phyloP scores from a whole-genome alignment of 805 yeast species.

The Candida multigemmis region DNA sequence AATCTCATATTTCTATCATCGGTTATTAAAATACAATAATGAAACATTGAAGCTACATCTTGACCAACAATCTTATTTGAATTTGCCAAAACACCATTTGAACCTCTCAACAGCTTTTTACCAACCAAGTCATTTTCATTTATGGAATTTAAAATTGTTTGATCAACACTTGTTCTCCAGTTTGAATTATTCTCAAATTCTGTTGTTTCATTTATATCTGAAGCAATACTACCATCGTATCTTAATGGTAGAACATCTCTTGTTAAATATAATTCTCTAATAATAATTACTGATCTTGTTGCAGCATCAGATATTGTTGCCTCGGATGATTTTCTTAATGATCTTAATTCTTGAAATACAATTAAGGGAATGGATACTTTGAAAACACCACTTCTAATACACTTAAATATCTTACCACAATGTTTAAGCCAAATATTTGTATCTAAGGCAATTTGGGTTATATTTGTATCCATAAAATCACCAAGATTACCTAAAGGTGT shows the following conservation, averaged over 20 bases:
- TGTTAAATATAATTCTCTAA: conserved; percentile 55
- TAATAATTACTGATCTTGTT: conserved; percentile 67
- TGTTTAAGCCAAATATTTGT: conserved; percentile 78
- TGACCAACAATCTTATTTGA: conserved; percentile 11
- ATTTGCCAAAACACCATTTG: conserved; percentile 10
- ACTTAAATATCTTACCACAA: conserved; percentile 67
- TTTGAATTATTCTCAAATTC: conserved; percentile 67
- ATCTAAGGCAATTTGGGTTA: conserved; percentile 58
- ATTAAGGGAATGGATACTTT: conserved; percentile 61
- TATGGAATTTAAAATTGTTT: conserved; percentile 48
- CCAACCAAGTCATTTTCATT: conserved; percentile 32
- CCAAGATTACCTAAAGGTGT: conserved; percentile 41
- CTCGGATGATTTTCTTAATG: conserved; percentile 62
- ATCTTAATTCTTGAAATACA: conserved; percentile 70
- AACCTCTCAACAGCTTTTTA: conserved; percentile 31
- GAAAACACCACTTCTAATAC: conserved; percentile 51
- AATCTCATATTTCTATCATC: conserved; percentile 69
- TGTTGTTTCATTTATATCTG: conserved; percentile 59
- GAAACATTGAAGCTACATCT: conserved; percentile 34
- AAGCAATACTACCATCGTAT: conserved; percentile 62
- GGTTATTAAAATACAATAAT: conserved; percentile 56
- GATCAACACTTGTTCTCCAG: conserved; percentile 70
- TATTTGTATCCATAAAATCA: conserved; percentile 44
- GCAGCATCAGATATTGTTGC: conserved; percentile 73
- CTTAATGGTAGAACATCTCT: conserved; percentile 49